Evolutionary conservation across 805 yeast genomes (phyloP).

Genomic region (Wickerhamomyces silvicola): DNA sequence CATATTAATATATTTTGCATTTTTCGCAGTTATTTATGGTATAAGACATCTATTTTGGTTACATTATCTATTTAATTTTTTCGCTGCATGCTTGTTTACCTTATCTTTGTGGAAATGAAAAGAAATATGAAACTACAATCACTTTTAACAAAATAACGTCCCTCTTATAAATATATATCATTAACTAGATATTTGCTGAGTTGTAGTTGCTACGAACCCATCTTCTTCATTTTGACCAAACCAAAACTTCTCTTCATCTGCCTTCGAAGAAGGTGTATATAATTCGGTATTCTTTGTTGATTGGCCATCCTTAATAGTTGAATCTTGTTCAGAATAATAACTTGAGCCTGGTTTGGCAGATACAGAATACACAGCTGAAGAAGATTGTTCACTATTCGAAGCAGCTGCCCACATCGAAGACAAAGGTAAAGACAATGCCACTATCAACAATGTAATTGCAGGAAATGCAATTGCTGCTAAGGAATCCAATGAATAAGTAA

Average conservation of each 20-base stretch:
- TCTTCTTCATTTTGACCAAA: conserved; percentile 15
- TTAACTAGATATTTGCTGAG: conserved; percentile 12
- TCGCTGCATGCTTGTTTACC: conserved; percentile 45
- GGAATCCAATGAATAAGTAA: conserved; percentile 38
- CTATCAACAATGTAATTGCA: conserved; percentile 52
- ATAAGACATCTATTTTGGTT: conserved; percentile 79
- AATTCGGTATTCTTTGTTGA: conserved; percentile 5
- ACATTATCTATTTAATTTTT: conserved; percentile 66
- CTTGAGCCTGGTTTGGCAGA: conserved; percentile 9
- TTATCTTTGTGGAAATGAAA: conserved; percentile 17
- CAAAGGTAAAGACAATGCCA: conserved; percentile 70
- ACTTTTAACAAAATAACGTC: background rate
- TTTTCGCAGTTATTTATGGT: conserved; percentile 68
- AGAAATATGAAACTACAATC: too few relatives aligned
- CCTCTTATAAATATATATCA: background rate
- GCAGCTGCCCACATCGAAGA: conserved; percentile 87
- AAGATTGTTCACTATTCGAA: conserved; percentile 42
- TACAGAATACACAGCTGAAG: conserved; percentile 19
- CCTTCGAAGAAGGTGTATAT: conserved; percentile 28
- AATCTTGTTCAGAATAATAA: conserved; percentile 12
- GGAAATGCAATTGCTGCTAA: conserved; percentile 33
- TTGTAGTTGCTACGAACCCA: conserved; percentile 16
- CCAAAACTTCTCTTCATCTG: conserved; percentile 31
- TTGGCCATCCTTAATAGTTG: conserved; percentile 7
- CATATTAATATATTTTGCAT: conserved; percentile 44